Base-by-base conservation (phyloP, 2,329 filamentous ascomycete genomes). In the Thelonectria olida region DNA sequence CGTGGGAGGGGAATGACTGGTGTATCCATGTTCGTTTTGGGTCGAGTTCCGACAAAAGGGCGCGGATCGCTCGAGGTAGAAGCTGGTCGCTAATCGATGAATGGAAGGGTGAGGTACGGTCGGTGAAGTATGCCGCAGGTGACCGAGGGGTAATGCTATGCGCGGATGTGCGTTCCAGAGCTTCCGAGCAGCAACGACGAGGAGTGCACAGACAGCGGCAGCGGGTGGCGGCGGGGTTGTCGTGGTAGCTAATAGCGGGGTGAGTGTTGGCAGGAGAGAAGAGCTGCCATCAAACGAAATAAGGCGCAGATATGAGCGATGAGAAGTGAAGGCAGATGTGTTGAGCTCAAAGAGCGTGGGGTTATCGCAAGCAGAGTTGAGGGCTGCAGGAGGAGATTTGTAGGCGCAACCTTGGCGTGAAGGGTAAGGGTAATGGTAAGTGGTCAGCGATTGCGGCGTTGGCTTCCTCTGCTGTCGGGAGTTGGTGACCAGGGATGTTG, bases 1-100 rank as follows among this genome's bases (percentile, higher is more conserved):
- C 80, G 79, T 50, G 87, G 87, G 63, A 83, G 78, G 47, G 86
- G 86, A 54, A 87, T 77, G 47, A 82, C 83, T 58, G 88, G 87
- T 22, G 88, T 90, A 63, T 90, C 88, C 88, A 90, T 90, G 45
- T 36, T 64, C 38, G 34, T 50, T 36, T 23, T 23, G 45, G n/a
- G 49, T 31, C 15, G 54, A 31, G 41, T 53, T 41, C 25, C 12
- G 17, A 25, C 20, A 39, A 17, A 23, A 45, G 9, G 44, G 50
- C 25, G 22, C 38, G 15, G 22, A 17, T 42, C 15, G 23, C 15
- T 34, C 54, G 36, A 44, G 23, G 41, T 22, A 39, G n/a, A 49
- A 44, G 38, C 27, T 57, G 20, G 5, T 58, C 17, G 28, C 17
- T 44, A 7, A 10, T 52, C 12, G 23, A 4, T 27, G 23, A 20